Evolutionary conservation across 345 rosid species (phyloP), one percentile per base, ranked within the genome.

Genomic region (Hypericum perforatum): DNA sequence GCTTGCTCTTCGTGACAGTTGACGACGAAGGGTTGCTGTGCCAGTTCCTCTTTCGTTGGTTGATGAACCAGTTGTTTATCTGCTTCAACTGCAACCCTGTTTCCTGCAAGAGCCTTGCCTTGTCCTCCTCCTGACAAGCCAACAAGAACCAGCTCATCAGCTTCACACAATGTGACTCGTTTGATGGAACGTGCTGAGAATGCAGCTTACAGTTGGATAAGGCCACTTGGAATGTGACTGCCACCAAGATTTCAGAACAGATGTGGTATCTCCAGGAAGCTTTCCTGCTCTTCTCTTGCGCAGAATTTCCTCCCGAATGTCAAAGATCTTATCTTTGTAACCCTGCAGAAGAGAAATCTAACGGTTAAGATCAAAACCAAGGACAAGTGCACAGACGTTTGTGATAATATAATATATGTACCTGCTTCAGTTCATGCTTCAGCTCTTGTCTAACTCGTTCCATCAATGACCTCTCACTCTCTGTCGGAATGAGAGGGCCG

Each of bases 31-130:
- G 67, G 65, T 72, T 87, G 62, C 72, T 76, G 64, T 84, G 80
- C 96, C 89, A 87, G 64, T 87, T 87, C 72, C 94, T 84, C 72
- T 87, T 87, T 54, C 96, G 76, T 70, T 87, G 89, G 74, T 87
- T 87, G 63, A 86, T 86, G 48, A 86, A 86, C 91, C 95, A 86
- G 59, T 86, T 86, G 57, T 86, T 86, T 37, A 87, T 87, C 75
- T 87, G 96, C 74, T 84, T 87, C 58, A 87, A 48, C 41, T 84
- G 89, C 84, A 87, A 68, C 6, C 96, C 94, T 0, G 94, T 87
- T 62, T 84, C 94, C 59, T 82, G 79, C 50, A 87, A 89, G 65
- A 87, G 66, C 61, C 73, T 82, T 53, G 85, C 73, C 45, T 87
- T 87, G 64, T 87, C 96, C 77, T 84, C 96, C 69, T 87, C 96